These are phyloP conservation scores for Ophiorrhiza pumila DNA, from an alignment of 257 asterid species.

Conservation along the genomic window DNA sequence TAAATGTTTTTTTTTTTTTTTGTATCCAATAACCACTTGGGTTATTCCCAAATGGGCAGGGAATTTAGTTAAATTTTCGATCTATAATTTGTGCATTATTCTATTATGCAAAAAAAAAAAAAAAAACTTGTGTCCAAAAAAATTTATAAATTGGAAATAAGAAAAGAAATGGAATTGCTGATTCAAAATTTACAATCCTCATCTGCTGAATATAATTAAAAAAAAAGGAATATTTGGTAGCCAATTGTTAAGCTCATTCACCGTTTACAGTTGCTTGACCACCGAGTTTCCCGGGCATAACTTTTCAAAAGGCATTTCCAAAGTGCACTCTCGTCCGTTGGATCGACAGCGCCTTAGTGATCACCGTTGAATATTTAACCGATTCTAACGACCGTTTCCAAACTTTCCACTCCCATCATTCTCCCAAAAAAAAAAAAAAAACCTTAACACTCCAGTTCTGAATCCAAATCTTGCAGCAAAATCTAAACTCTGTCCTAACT, in stretches of 20 bases:
- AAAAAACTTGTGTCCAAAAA: no score
- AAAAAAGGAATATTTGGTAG: neutral
- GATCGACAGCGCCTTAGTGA: constrained; percentile 8
- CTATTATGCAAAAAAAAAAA: no score
- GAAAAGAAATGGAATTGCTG: no score
- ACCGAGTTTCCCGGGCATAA: constrained; percentile 24
- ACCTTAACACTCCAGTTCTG: neutral
- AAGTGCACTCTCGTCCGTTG: constrained; percentile 16
- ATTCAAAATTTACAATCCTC: no score
- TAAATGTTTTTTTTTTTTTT: no score
- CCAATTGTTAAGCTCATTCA: constrained; percentile 14
- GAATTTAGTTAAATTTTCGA: no score
- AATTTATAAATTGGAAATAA: no score
- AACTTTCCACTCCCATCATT: neutral
- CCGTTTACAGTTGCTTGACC: constrained; percentile 10
- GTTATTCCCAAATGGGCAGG: no score
- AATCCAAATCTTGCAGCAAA: neutral
- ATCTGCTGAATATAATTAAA: no score
- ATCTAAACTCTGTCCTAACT: constrained; percentile 5
- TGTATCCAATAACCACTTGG: no score
- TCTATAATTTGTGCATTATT: no score
- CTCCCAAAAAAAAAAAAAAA: no score
- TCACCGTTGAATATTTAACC: constrained; percentile 20
- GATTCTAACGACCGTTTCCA: constrained; percentile 22
- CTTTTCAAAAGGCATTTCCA: constrained; percentile 21